Evolutionary conservation across 164 flowering plant species (phyloP), one percentile per base, ranked within the genome.

Genomic region (Stephania cephalantha): DNA sequence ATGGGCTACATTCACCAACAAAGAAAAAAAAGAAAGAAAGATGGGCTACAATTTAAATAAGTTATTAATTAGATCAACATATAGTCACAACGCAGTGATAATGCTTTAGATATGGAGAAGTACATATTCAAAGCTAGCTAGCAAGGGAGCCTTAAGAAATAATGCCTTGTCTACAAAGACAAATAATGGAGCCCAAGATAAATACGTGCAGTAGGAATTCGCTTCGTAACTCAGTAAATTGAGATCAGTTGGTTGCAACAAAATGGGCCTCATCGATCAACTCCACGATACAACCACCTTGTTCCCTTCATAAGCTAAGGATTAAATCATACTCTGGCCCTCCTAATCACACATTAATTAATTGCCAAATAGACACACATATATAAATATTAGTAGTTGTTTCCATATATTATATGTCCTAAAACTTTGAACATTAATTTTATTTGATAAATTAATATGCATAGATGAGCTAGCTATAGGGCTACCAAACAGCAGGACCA

Each of bases 171-270:
- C 65, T 58, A 58, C 65, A 18, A 58, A 58, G 65, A 58, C n/a
- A 58, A 58, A 58, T 58, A 58, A 48, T 58, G 65, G 65, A 58
- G 65, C 65, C 65, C 65, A 58, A 58, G 65, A 58, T 18, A 58
- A 58, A 58, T 58, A 58, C 65, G 7, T 4, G 65, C n/a, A 58
- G 65, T 58, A 58, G 65, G 65, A 58, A 58, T 58, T 58, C 65
- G 65, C 65, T 58, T 58, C 65, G 18, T 58, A 58, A 58, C 5
- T 58, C 65, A 17, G 65, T 58, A 58, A 58, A 58, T 58, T 58
- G 65, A 17, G n/a, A 18, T 2, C 18, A 17, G 65, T 7, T 58
- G 65, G 61, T 53, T 53, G 6, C 61, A 53, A 53, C 61, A 53
- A 35, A 53, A 58, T 58, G 65, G 65, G 20, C 65, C 22, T 58